phyloP scores from a whole-genome alignment of 805 yeast genomes.

The Priceomyces medius region DNA sequence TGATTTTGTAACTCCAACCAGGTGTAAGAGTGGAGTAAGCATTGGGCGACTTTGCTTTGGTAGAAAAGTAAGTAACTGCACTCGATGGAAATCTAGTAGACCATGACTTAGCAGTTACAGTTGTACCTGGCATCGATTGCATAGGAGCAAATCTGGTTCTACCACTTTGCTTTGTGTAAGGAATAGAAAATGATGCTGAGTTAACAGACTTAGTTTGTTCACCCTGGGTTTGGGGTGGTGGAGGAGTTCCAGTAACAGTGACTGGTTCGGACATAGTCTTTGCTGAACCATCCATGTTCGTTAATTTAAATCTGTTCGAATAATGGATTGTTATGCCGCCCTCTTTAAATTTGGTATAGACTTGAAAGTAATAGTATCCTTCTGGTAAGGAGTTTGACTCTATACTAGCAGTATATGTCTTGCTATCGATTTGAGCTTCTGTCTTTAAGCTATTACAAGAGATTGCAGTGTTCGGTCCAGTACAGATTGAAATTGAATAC shows the following conservation, averaged over 20 bases:
- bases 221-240: constrained; percentile 41
- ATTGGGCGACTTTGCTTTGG: constrained; percentile 44
- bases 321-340: constrained; percentile 59
- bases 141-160: constrained; percentile 81
- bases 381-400: constrained; percentile 47
- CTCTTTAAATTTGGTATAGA: constrained; percentile 44
- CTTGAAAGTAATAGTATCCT: constrained; percentile 76
- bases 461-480: constrained; percentile 60
- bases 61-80: constrained; percentile 54
- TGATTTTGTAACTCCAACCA: constrained; percentile 74
- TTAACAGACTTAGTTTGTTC: constrained; percentile 17
- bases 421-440: neutral
- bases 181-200: constrained; percentile 53
- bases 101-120: constrained; percentile 67
- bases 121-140: constrained; percentile 83
- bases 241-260: constrained; percentile 36
- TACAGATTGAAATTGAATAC: constrained; percentile 59
- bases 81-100: constrained; percentile 66
- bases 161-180: constrained; percentile 82
- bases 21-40: constrained; percentile 72
- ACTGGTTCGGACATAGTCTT: constrained; percentile 39
- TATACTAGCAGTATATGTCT: constrained; percentile 43
- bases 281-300: constrained; percentile 72
- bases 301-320: constrained; percentile 60
- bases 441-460: constrained; percentile 26